Percentiles rank a stretch among this genome's conserved stretches.
Conservation (phyloP, 306 rosid species). For the Delonix regia region DNA sequence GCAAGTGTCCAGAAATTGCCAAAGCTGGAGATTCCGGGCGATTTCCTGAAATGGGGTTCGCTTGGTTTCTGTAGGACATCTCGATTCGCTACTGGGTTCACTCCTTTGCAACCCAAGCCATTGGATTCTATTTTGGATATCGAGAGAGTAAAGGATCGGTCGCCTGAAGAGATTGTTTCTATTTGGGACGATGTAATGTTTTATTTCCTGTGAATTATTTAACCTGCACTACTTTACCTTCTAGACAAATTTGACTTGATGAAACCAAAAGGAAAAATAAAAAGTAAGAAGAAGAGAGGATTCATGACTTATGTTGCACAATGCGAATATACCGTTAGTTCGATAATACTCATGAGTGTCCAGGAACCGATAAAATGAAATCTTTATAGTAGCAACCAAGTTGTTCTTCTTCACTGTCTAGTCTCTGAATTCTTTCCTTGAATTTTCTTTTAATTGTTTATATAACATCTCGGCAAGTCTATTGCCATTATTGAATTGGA, state of each 20-base stretch:
- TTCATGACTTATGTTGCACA: not conserved
- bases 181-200: conserved; percentile 87
- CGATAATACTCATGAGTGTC: not conserved
- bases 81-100: conserved; percentile 78
- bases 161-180: conserved; percentile 76
- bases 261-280: not conserved
- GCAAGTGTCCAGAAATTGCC: conserved; percentile 40
- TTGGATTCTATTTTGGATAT: conserved; percentile 79
- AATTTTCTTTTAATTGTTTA: conserved; percentile 24
- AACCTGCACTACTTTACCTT: conserved; percentile 1
- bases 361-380: not conserved
- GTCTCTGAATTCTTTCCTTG: not conserved
- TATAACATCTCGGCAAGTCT: too few relatives aligned
- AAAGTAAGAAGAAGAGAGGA: not conserved
- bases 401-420: not conserved
- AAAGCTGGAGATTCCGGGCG: conserved; percentile 44
- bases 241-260: not conserved
- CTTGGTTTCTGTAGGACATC: conserved; percentile 70
- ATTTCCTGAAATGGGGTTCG: conserved; percentile 76
- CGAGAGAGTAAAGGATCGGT: conserved; percentile 66
- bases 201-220: conserved; percentile 20
- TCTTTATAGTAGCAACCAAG: not conserved
- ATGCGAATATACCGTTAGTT: not conserved
- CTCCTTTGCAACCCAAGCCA: conserved; percentile 76
- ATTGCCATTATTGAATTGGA: not conserved